These are phyloP conservation scores for Eremochloa ophiuroides DNA, from an alignment of 176 grass and related monocot genomes.

Conservation along the genomic window DNA sequence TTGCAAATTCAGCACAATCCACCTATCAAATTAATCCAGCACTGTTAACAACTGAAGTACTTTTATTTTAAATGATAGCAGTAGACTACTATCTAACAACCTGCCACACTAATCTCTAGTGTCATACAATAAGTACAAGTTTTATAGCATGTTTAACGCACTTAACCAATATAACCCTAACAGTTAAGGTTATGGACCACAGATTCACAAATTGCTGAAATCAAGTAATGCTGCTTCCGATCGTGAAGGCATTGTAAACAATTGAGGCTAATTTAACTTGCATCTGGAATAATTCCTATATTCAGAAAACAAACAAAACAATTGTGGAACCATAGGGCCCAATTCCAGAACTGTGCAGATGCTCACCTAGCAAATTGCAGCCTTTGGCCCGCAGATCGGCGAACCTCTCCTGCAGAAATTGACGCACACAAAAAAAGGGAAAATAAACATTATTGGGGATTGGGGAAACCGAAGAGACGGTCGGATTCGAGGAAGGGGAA, in stretches of 20 bases:
- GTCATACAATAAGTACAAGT: background rate
- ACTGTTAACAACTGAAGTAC: background rate
- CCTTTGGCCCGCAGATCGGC: constrained; percentile 69
- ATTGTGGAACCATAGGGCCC: background rate
- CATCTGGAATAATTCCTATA: background rate
- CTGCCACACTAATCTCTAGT: background rate
- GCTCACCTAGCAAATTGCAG: constrained; percentile 79
- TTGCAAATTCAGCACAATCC: background rate
- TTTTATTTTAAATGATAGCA: background rate
- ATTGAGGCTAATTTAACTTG: background rate
- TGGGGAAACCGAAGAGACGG: background rate
- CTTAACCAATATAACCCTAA: background rate
- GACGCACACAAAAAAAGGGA: background rate
- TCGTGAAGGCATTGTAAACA: background rate
- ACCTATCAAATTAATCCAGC: background rate
- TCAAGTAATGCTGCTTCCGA: background rate
- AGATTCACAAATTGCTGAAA: background rate
- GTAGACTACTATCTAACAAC: background rate
- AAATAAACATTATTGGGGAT: constrained; percentile 22
- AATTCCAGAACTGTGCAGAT: background rate
- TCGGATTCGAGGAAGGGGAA: background rate
- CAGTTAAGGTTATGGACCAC: background rate
- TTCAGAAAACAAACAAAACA: background rate
- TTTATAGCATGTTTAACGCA: background rate
- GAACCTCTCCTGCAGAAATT: constrained; percentile 70